Percentiles rank a stretch among this genome's conserved stretches.
Conservation (phyloP, 305 asterid genomes). For the Solanum chacoense region DNA sequence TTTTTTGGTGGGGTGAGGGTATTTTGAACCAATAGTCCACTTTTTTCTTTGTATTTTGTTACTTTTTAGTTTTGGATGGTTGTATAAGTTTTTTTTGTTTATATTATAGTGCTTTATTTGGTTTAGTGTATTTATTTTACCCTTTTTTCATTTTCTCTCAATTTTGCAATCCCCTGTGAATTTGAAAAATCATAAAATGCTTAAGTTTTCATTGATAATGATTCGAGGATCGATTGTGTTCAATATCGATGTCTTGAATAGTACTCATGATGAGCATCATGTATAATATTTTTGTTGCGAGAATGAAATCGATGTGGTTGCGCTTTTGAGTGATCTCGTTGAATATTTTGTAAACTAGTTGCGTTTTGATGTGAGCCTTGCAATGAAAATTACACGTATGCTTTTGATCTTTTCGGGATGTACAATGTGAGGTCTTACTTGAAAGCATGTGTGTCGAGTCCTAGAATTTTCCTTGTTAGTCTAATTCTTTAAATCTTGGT, state of each 20-base stretch:
- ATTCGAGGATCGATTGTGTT: neutral
- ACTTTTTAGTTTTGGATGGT: neutral
- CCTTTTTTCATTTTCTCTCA: neutral
- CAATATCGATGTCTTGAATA: neutral
- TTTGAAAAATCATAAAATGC: no score
- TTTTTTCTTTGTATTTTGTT: neutral
- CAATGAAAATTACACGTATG: neutral
- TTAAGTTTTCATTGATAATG: no score
- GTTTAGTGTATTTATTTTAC: neutral
- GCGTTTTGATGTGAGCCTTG: neutral
- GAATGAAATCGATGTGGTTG: neutral
- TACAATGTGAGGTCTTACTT: neutral
- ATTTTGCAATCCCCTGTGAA: neutral
- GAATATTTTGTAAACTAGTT: no score
- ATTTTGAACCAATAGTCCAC: neutral
- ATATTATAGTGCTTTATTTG: neutral
- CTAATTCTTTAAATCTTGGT: neutral
- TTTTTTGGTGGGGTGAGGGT: neutral
- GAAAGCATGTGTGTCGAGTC: neutral
- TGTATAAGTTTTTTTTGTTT: no score
- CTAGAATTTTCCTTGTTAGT: neutral
- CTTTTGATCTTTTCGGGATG: neutral
- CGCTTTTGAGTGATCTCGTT: neutral
- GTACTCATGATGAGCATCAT: neutral
- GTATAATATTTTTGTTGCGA: no score